Evolutionary conservation across 306 rosid genomes (phyloP), one percentile per base, ranked within the genome.

Genomic region (Oxytropis ochrocephala): DNA sequence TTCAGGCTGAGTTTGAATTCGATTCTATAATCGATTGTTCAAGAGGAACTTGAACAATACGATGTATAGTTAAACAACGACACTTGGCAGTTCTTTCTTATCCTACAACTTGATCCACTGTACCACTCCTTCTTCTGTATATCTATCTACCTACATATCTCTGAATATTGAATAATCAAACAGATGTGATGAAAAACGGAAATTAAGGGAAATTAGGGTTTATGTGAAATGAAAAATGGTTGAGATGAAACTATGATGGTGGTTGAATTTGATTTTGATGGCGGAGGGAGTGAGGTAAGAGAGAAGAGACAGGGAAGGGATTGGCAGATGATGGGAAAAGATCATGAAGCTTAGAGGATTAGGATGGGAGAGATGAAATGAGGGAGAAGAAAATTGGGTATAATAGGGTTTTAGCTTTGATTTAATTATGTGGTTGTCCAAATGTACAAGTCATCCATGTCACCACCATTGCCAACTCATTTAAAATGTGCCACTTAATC

Each of bases 21-120:
- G 92, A 62, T 85, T 94, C 84, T 90, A 96, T 65, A 94, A 70
- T 50, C 99, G 99, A 81, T 94, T 97, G 85, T 94, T 94, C 89
- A 90, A 84, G 89, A 94, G 96, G 77, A 94, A 91, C 87, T 94
- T 94, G 96, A 90, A 94, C 92, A 94, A 87, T 10, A 91, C 97
- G 86, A 97, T 94, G 48, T 94, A 94, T 69, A 94, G 97, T 89
- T 94, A 88, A 59, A 94, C 96, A 71, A 95, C 89, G 71, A 94
- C 97, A 87, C 87, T 91, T 76, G 99, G 97, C 99, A 94, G 91
- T 70, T 85, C 90, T 73, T 63, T 42, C 61, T 53, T 32, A 2
- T 44, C 5, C 11, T 2, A 13, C 11, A 4, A 72, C 59, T 71
- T 44, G 61, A 12, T 11, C 61, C 70, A 58, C 67, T 58, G 50